Percentiles rank a stretch among this genome's conserved stretches.
These are phyloP conservation scores for Cystobasidium onofrii DNA, from an alignment of 768 basidiomycete species.

Conservation along the genomic window DNA sequence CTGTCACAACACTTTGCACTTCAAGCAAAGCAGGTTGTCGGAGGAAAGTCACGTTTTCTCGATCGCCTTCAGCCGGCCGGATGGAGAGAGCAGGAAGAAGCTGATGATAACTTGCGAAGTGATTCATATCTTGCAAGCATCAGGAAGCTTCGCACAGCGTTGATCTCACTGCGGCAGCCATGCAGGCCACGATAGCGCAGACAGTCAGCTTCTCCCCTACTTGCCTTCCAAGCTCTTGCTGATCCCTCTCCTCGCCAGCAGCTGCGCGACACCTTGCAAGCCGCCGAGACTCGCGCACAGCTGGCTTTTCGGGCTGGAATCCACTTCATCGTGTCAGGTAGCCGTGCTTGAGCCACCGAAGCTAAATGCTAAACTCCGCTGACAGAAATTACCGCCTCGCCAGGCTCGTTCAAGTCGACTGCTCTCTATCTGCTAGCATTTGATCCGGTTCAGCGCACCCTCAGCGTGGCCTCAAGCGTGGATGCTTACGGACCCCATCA, in stretches of 20 bases:
- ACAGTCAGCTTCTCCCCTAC: not conserved
- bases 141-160: no score
- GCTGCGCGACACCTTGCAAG: slow-evolving; percentile 6
- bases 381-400: no score
- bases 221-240: not conserved
- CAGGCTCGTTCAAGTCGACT: slow-evolving; percentile 33
- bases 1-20: no score
- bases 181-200: not conserved
- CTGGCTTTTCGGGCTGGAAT: slow-evolving; percentile 18
- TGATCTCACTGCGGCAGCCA: not conserved
- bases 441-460: slow-evolving; percentile 24
- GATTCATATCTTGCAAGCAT: no score
- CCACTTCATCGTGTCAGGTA: slow-evolving; percentile 23
- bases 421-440: slow-evolving; percentile 32
- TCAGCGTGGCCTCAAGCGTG: not conserved
- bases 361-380: not conserved
- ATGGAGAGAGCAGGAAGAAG: not conserved
- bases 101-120: no score
- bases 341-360: not conserved
- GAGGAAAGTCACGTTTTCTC: not conserved
- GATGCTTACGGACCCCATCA: slow-evolving; percentile 33
- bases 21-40: not conserved
- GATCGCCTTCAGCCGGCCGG: not conserved
- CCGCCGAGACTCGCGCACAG: slow-evolving; percentile 5
- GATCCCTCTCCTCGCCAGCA: not conserved